Evolutionary conservation across 257 asterid species (phyloP), one percentile per base, ranked within the genome.

Genomic region (Misopates orontium): DNA sequence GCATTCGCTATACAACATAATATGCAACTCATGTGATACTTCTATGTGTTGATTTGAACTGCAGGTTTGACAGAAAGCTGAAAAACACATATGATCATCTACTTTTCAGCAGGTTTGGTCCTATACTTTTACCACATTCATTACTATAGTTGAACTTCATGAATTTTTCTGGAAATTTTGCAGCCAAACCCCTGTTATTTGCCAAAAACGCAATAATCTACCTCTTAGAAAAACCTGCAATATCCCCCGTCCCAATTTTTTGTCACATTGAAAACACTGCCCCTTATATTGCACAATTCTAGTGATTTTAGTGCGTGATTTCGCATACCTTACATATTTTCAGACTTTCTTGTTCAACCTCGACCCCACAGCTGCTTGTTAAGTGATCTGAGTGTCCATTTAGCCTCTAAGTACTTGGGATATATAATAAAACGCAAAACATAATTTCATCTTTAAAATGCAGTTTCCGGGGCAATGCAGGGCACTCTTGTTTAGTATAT

Each of bases 51-150:
- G 56, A 45, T 71, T 71, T 45, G 23, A 39, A 28, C 61, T 85
- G 85, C 95, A 92, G 98, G 98, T 92, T 92, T 25, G 98, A 92
- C 82, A 82, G 97, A 77, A 92, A 92, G 73, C 83, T 92, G 77
- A 92, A 84, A 50, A 92, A 92, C 85, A 82, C 95, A 39, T 89
- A 83, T 17, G 98, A 92, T 76, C 89, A 87, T 82, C 86, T 89
- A 55, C 97, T 92, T 40, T 92, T 92, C 79, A 92, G 98, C 97
- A 90, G 97, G 97, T 90, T 57, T 20, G 61, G 52, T 58, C 64
- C 18, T 40, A 25, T 54, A 21, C 52, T 20, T 59, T 52, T 44
- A 20, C 49, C 41, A 55, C 5, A 22, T 39, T 15, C 3, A 67
- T 6, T 24, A 0, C 12, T 60, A 3, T 6, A 42, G 2, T 0